Evolutionary conservation across 495 filamentous ascomycete species (phyloP).

Genomic region (Parachaetomium inaequale): DNA sequence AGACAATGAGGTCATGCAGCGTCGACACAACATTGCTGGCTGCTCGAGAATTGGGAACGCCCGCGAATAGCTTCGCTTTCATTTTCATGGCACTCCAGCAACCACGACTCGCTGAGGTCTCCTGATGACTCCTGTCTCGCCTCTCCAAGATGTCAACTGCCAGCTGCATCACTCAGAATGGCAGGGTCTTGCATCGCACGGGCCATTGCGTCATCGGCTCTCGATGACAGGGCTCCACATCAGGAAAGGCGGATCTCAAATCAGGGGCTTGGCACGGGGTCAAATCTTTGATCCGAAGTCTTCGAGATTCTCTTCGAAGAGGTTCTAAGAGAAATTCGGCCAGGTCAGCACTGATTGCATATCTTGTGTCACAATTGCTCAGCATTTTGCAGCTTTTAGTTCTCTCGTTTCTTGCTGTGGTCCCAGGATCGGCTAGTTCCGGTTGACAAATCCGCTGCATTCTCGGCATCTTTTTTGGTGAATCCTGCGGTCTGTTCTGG

Average conservation of each 20-base stretch:
- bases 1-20: slow-evolving; percentile 17
- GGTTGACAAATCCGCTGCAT: slow-evolving; percentile 12
- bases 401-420: background rate
- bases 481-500: background rate
- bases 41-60: background rate
- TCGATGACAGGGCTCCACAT: slow-evolving; percentile 1
- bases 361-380: background rate
- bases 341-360: background rate
- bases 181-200: background rate
- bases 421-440: background rate
- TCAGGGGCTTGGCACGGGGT: slow-evolving; percentile 9
- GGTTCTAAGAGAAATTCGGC: background rate
- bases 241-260: slow-evolving; percentile 17
- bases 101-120: background rate
- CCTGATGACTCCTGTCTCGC: background rate
- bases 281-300: background rate
- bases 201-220: slow-evolving; percentile 21
- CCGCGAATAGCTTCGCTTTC: slow-evolving; percentile 18
- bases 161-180: background rate
- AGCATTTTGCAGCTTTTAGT: background rate
- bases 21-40: background rate
- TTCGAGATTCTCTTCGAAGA: background rate
- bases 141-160: background rate
- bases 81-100: background rate
- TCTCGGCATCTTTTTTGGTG: background rate